These are phyloP conservation scores for Lyophyllum shimeji DNA, from an alignment of 768 basidiomycete species.

Conservation along the genomic window DNA sequence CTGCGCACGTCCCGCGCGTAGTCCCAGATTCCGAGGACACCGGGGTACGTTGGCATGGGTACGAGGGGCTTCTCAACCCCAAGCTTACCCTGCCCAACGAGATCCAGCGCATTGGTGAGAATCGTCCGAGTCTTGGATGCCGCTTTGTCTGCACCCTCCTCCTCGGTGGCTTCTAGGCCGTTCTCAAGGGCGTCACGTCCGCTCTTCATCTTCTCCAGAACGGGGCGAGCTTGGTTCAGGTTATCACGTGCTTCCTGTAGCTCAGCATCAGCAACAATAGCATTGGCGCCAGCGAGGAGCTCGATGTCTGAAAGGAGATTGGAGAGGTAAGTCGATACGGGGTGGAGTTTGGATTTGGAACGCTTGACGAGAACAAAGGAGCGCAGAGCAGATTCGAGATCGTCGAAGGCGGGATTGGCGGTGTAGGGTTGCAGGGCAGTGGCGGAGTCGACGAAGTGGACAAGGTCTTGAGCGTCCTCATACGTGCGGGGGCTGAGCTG, in stretches of 20 bases:
- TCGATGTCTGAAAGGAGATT: slow-evolving; percentile 91
- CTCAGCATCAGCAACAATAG: slow-evolving; percentile 81
- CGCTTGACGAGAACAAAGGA: slow-evolving; percentile 97
- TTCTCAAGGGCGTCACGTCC: slow-evolving; percentile 77
- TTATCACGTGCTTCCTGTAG: slow-evolving; percentile 69
- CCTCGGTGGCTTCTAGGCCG: slow-evolving; percentile 76
- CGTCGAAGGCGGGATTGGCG: slow-evolving; percentile 73
- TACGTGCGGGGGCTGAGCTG: slow-evolving; percentile 90
- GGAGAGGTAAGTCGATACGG: slow-evolving; percentile 87
- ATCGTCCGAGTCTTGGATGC: slow-evolving; percentile 53
- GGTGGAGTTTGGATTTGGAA: slow-evolving; percentile 93
- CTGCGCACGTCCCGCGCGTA: slow-evolving; percentile 80
- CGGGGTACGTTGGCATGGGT: slow-evolving; percentile 78
- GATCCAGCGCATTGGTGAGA: slow-evolving; percentile 69
- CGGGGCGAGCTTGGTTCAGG: slow-evolving; percentile 67
- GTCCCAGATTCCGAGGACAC: slow-evolving; percentile 79
- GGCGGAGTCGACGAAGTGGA: slow-evolving; percentile 97
- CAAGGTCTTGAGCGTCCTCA: slow-evolving; percentile 88
- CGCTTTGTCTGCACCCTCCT: slow-evolving; percentile 59
- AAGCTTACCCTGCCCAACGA: slow-evolving; percentile 73
- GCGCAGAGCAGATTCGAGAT: slow-evolving; percentile 86
- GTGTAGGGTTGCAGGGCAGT: slow-evolving; percentile 65
- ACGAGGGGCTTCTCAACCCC: slow-evolving; percentile 49
- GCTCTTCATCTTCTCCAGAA: slow-evolving; percentile 84
- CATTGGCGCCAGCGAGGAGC: slow-evolving; percentile 82